Evolutionary conservation across 2,329 filamentous ascomycete genomes (phyloP).

Genomic region (Trichocomaceae sp.): DNA sequence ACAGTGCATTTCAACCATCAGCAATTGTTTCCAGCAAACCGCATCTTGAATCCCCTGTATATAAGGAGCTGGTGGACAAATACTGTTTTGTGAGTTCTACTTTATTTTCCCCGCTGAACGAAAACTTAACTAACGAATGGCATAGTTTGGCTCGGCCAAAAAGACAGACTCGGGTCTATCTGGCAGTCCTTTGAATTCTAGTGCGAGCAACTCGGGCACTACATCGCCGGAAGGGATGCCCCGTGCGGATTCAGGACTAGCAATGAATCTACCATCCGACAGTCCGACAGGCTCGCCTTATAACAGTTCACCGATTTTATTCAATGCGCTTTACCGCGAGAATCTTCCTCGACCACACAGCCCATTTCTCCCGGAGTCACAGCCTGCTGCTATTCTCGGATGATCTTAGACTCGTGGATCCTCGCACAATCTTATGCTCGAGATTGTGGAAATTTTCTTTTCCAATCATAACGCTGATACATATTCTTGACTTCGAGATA

Average conservation of each 20-base stretch:
- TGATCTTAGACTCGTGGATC: conserved; percentile 17
- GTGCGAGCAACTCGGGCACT: conserved; percentile 13
- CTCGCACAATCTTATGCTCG: not conserved
- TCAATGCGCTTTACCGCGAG: conserved; percentile 39
- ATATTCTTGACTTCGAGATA: conserved; percentile 2
- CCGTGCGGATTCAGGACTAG: conserved; percentile 8
- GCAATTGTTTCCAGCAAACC: conserved; percentile 52
- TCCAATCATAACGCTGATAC: conserved; percentile 1
- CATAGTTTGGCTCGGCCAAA: conserved; percentile 47
- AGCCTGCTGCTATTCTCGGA: conserved; percentile 40
- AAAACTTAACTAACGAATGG: conserved; percentile 24
- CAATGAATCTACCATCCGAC: conserved; percentile 1
- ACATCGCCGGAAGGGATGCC: not conserved
- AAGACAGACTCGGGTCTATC: conserved; percentile 12
- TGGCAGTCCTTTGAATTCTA: conserved; percentile 1
- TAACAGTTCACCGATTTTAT: conserved; percentile 32
- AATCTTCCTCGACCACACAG: conserved; percentile 26
- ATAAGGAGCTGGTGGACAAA: conserved; percentile 95
- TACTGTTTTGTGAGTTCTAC: conserved; percentile 97
- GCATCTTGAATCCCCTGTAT: conserved; percentile 76
- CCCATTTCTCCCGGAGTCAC: conserved; percentile 41
- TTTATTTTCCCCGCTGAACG: conserved; percentile 14
- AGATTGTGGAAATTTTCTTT: conserved; percentile 1
- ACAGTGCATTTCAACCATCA: conserved; percentile 41
- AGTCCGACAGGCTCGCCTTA: conserved; percentile 22